A percentile compares a stretch with the other conserved stretches of the same genome.
Evolutionary conservation across 305 asterid species (phyloP).

Genomic region (Fraxinus greggii): DNA sequence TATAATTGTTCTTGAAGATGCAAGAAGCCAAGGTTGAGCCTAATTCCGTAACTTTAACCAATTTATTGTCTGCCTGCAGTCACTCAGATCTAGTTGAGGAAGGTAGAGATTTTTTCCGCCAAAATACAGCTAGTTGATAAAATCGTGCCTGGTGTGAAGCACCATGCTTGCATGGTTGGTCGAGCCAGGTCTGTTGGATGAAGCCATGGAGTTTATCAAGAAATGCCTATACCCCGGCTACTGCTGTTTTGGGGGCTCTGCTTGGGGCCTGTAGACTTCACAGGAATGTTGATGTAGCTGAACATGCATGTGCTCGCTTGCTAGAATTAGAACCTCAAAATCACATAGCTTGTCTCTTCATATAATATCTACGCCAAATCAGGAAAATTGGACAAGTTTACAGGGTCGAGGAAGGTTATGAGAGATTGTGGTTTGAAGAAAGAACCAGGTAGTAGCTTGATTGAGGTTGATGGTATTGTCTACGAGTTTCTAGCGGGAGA

Average conservation of each 20-base stretch:
- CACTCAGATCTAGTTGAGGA: conserved; percentile 70
- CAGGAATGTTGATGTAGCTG: conserved; percentile 54
- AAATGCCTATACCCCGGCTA: conserved; percentile 57
- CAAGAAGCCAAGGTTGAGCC: conserved; percentile 54
- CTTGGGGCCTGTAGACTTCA: conserved; percentile 74
- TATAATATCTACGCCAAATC: conserved; percentile 60
- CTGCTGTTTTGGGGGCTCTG: conserved; percentile 75
- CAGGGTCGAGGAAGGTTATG: conserved; percentile 58
- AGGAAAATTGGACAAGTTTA: conserved; percentile 63
- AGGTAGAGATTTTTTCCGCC: conserved; percentile 46
- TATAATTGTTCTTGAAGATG: conserved; percentile 61
- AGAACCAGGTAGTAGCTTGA: conserved; percentile 75
- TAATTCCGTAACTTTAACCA: conserved; percentile 56
- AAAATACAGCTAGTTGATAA: conserved; percentile 53
- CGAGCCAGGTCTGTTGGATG: conserved; percentile 72
- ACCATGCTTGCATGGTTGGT: conserved; percentile 78
- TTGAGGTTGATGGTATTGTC: conserved; percentile 59
- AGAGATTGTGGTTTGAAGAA: conserved; percentile 61
- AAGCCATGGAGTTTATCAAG: conserved; percentile 51
- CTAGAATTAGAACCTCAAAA: conserved; percentile 65
- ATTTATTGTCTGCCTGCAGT: conserved; percentile 66
- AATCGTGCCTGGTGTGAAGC: conserved; percentile 51
- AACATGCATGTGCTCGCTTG: conserved; percentile 44
- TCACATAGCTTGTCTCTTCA: conserved; percentile 60
- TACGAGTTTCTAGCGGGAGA: conserved; percentile 70